Evolutionary conservation across 805 yeast genomes (phyloP).

Genomic region (Huiozyma naganishii): DNA sequence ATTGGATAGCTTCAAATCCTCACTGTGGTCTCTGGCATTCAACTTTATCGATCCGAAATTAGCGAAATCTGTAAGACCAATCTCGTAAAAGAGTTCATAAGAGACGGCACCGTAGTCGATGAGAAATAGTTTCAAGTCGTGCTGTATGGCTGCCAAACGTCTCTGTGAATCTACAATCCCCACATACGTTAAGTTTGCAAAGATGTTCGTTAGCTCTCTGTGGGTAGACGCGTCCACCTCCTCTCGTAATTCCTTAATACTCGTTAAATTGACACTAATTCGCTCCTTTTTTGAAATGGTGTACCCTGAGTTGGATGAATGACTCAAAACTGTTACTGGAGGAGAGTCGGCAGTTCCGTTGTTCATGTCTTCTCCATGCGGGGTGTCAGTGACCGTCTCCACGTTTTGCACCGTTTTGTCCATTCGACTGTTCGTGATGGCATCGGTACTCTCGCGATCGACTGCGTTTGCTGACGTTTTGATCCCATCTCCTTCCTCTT

Average conservation of each 20-base stretch:
- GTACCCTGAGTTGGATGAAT: conserved; percentile 6
- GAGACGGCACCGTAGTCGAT: conserved; percentile 71
- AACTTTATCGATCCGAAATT: conserved; percentile 61
- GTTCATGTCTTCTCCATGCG: conserved; percentile 2
- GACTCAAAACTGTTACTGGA: no score
- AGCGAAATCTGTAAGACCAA: conserved; percentile 65
- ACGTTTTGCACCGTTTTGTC: not conserved
- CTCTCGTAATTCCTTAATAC: conserved; percentile 46
- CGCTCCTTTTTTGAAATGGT: conserved; percentile 19
- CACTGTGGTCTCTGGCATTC: conserved; percentile 5
- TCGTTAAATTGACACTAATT: conserved; percentile 40
- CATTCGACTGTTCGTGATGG: no score
- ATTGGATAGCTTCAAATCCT: conserved; percentile 9
- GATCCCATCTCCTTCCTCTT: not conserved
- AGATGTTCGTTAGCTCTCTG: conserved; percentile 50
- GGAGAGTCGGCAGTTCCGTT: not conserved
- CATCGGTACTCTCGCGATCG: not conserved
- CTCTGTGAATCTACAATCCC: conserved; percentile 70
- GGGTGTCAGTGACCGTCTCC: not conserved
- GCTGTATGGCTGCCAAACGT: conserved; percentile 74
- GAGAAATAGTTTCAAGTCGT: conserved; percentile 63
- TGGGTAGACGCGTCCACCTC: conserved; percentile 39
- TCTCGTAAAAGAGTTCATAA: conserved; percentile 67
- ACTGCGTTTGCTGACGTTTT: not conserved
- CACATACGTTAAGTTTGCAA: conserved; percentile 61